Evolutionary conservation across 176 grass and related monocot genomes (phyloP).

Genomic region (Neostapfia colusana): DNA sequence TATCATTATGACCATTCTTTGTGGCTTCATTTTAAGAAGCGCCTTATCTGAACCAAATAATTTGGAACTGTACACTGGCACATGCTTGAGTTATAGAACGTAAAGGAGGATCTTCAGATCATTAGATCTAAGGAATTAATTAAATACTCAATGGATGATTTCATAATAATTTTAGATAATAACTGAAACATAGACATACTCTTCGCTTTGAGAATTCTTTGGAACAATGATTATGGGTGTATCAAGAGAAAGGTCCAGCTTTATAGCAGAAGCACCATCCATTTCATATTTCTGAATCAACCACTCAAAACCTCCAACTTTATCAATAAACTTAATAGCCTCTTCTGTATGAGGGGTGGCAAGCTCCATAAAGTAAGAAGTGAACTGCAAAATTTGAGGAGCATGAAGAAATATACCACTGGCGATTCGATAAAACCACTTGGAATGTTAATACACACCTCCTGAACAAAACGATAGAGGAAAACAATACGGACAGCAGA

Average conservation of each 20-base stretch:
- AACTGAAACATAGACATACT: conserved; percentile 54
- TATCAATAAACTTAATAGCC: conserved; percentile 93
- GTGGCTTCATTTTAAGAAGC: neutral
- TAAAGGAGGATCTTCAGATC: neutral
- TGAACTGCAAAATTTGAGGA: conserved; percentile 66
- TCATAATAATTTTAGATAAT: conserved; percentile 16
- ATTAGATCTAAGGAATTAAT: conserved; percentile 11
- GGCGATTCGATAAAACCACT: conserved; percentile 8
- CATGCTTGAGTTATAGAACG: neutral
- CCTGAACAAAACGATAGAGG: conserved; percentile 93
- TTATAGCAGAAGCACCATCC: conserved; percentile 86
- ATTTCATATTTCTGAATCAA: conserved; percentile 98
- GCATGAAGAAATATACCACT: conserved; percentile 4
- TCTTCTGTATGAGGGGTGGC: conserved; percentile 93
- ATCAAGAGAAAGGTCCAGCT: conserved; percentile 90
- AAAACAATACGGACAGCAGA: conserved; percentile 98
- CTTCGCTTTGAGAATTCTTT: conserved; percentile 79
- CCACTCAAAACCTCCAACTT: conserved; percentile 95
- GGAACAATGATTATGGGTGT: conserved; percentile 95
- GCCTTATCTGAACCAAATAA: conserved; percentile 9
- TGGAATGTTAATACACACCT: conserved; percentile 51
- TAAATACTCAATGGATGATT: conserved; percentile 8
- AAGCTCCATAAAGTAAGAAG: conserved; percentile 99
- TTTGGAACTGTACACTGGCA: conserved; percentile 4
- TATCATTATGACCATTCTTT: conserved; percentile 21